Conservation (phyloP, 176 grass and related monocot species). For the Oryza punctata region DNA sequence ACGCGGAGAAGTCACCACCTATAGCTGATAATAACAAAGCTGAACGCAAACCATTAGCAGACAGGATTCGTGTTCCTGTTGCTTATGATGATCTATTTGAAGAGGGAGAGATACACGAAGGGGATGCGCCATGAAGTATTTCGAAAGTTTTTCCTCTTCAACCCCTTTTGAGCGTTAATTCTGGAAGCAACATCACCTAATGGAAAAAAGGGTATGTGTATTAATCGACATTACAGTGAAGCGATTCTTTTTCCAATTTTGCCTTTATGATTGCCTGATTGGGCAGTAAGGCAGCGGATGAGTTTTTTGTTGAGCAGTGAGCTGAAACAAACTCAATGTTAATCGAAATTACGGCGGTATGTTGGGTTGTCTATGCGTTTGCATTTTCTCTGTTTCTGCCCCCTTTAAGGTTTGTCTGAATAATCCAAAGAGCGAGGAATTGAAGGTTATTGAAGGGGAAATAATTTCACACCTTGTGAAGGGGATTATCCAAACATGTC, state of each 20-base stretch:
- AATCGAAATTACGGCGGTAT: conserved; percentile 11
- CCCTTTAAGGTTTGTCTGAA: too few relatives aligned
- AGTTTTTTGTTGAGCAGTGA: background rate
- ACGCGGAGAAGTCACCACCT: conserved; percentile 34
- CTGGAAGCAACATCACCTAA: conserved; percentile 1
- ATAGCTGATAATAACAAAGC: conserved; percentile 33
- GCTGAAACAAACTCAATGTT: conserved; percentile 20
- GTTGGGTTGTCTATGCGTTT: background rate
- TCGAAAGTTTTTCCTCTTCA: background rate
- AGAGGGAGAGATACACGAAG: conserved; percentile 83
- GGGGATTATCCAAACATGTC: too few relatives aligned
- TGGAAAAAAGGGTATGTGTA: background rate
- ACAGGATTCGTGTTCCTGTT: conserved; percentile 82
- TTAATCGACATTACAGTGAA: background rate
- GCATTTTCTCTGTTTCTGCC: background rate
- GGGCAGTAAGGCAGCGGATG: background rate
- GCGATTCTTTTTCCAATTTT: background rate
- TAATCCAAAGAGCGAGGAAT: too few relatives aligned
- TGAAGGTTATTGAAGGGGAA: too few relatives aligned
- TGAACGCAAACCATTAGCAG: conserved; percentile 55
- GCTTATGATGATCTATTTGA: conserved; percentile 90
- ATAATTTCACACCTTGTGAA: too few relatives aligned
- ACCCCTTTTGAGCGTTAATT: background rate
- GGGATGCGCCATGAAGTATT: conserved; percentile 37
- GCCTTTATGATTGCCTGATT: background rate